These are phyloP conservation scores for Aspergillus clavatus DNA, from an alignment of 2,329 filamentous ascomycete genomes.

Conservation along the genomic window DNA sequence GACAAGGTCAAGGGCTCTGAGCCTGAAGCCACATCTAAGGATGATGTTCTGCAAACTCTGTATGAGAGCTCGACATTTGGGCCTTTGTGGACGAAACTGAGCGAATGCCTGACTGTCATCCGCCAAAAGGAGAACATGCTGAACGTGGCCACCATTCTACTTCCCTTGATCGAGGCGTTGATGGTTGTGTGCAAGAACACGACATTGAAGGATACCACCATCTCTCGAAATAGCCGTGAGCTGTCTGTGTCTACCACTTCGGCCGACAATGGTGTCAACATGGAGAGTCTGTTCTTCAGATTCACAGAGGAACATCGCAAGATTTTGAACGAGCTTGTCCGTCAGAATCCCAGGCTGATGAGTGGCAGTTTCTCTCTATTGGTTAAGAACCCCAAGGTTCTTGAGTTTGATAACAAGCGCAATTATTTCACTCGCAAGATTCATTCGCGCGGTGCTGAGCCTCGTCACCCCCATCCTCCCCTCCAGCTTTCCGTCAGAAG, in stretches of 20 bases:
- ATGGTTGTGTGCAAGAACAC: slow-evolving; percentile 99
- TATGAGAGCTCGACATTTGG: slow-evolving; percentile 90
- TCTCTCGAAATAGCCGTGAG: slow-evolving; percentile 56
- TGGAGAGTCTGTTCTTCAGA: slow-evolving; percentile 89
- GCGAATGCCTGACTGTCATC: slow-evolving; percentile 81
- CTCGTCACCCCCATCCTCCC: slow-evolving; percentile 66
- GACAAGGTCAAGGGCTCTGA: slow-evolving; percentile 50
- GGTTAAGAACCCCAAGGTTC: slow-evolving; percentile 96
- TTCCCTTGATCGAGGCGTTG: slow-evolving; percentile 89
- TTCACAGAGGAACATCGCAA: slow-evolving; percentile 98
- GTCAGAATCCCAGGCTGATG: slow-evolving; percentile 97
- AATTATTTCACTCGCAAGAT: slow-evolving; percentile 97
- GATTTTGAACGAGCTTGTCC: slow-evolving; percentile 94
- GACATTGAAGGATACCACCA: slow-evolving; percentile 63
- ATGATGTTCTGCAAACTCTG: slow-evolving; percentile 77
- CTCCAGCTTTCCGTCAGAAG: slow-evolving; percentile 86
- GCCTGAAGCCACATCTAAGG: slow-evolving; percentile 60
- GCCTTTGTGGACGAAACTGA: slow-evolving; percentile 86
- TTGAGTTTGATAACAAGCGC: slow-evolving; percentile 99
- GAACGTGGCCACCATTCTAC: slow-evolving; percentile 90
- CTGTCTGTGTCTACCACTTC: slow-evolving; percentile 69
- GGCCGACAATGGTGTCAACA: slow-evolving; percentile 63
- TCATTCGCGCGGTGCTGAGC: slow-evolving; percentile 67
- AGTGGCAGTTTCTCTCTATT: slow-evolving; percentile 93
- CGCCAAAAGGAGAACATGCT: slow-evolving; percentile 91